These are phyloP conservation scores for Yamadazyma nakazawae DNA, from an alignment of 805 yeast species.

Conservation along the genomic window DNA sequence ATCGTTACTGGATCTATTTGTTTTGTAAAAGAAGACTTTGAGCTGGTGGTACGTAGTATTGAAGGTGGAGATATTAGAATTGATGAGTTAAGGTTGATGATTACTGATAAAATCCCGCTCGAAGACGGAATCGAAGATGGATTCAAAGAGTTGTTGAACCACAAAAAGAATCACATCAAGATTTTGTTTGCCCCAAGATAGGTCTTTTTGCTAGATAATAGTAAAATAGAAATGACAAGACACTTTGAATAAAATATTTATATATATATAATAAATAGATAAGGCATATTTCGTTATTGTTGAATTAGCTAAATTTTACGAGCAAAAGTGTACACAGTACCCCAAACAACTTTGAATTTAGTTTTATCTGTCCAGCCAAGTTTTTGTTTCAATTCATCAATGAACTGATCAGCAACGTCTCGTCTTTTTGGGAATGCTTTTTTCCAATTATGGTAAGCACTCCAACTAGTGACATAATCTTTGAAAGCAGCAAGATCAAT, in stretches of 20 bases:
- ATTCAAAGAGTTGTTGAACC: conserved; percentile 45
- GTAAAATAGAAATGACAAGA: too few relatives aligned
- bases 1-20: conserved; percentile 59
- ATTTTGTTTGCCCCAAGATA: conserved; percentile 46
- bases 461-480: conserved; percentile 60
- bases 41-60: conserved; percentile 52
- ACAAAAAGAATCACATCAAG: conserved; percentile 56
- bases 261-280: background rate
- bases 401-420: conserved; percentile 49
- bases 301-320: conserved; percentile 14
- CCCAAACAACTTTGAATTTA: conserved; percentile 48
- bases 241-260: too few relatives aligned
- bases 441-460: conserved; percentile 62
- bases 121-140: conserved; percentile 55
- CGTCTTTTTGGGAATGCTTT: conserved; percentile 23
- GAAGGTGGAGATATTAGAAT: conserved; percentile 43
- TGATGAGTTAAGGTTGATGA: conserved; percentile 43
- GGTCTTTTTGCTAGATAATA: background rate
- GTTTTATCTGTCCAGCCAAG: conserved; percentile 45
- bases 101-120: conserved; percentile 51
- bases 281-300: too few relatives aligned
- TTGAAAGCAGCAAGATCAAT: conserved; percentile 9
- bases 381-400: conserved; percentile 39
- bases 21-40: conserved; percentile 54
- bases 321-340: conserved; percentile 53